Conservation (phyloP, 2,329 filamentous ascomycete species). For the Aspergillus neotritici region DNA sequence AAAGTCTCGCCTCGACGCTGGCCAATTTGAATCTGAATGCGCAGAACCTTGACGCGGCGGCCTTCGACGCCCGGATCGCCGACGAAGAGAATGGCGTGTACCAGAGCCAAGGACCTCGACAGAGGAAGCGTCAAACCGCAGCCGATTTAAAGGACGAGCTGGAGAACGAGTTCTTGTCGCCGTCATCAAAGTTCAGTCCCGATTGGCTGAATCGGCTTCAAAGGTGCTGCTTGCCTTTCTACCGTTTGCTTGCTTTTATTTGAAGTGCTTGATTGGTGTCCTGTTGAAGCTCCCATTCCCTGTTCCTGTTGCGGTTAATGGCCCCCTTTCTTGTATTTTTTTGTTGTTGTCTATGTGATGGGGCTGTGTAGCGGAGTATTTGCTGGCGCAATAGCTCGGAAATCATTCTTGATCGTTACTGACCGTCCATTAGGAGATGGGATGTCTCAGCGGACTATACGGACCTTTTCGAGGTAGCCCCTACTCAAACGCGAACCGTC, state of each 20-base stretch:
- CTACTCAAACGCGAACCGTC: conserved; percentile 89
- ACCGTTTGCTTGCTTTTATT: too few species aligned
- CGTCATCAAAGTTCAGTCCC: conserved; percentile 70
- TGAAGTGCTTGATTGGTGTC: too few species aligned
- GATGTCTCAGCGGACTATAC: conserved; percentile 72
- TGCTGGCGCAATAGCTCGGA: not conserved
- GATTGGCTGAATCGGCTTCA: conserved; percentile 87
- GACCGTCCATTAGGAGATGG: conserved; percentile 54
- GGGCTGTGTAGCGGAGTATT: too few species aligned
- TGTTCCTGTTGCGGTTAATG: not conserved
- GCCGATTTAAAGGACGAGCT: conserved; percentile 64
- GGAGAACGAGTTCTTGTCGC: conserved; percentile 71
- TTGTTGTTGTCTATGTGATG: not conserved
- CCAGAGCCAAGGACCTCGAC: conserved; percentile 37
- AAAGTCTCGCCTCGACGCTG: conserved; percentile 24
- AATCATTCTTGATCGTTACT: not conserved
- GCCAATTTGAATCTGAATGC: conserved; percentile 23
- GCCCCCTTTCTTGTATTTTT: conserved; percentile 2
- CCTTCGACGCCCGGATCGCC: conserved; percentile 26
- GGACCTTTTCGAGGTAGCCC: conserved; percentile 79
- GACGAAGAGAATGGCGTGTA: conserved; percentile 26
- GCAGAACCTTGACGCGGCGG: conserved; percentile 17
- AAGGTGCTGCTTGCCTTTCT: conserved; percentile 45
- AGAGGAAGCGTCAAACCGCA: conserved; percentile 43
- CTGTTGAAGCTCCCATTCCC: too few species aligned